Evolutionary conservation across 352 stramenopile genomes (phyloP).

Genomic region (Globisporangium emineosum): DNA sequence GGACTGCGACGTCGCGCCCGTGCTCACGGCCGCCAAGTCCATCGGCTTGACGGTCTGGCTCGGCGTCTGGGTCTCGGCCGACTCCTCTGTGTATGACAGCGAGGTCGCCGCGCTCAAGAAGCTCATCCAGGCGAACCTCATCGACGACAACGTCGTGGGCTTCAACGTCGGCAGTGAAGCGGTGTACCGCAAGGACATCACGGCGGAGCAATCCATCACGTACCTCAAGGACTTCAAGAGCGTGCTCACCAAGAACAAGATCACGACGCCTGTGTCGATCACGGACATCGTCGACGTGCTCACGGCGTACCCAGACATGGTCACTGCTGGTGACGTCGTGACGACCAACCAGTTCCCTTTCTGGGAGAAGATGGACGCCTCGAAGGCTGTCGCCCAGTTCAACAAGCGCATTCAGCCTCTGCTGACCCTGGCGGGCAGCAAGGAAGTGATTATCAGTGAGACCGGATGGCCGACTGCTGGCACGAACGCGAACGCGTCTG

Average conservation of each 20-base stretch:
- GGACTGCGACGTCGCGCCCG: constrained; percentile 70
- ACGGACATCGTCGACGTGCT: constrained; percentile 84
- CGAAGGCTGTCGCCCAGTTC: constrained; percentile 65
- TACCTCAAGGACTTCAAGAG: constrained; percentile 78
- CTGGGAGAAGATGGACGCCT: constrained; percentile 67
- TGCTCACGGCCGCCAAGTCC: constrained; percentile 69
- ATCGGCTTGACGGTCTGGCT: constrained; percentile 74
- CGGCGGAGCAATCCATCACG: constrained; percentile 56
- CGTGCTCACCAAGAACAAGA: constrained; percentile 52
- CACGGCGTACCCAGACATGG: constrained; percentile 69
- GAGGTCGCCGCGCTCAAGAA: constrained; percentile 64
- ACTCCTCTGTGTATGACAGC: constrained; percentile 57
- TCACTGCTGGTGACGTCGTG: constrained; percentile 73
- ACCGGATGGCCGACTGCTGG: constrained; percentile 77
- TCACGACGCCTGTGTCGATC: constrained; percentile 64
- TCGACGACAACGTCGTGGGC: constrained; percentile 79
- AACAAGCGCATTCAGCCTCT: constrained; percentile 69
- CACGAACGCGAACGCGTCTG: constrained; percentile 57
- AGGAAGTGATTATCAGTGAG: constrained; percentile 81
- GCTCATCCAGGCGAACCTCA: constrained; percentile 51
- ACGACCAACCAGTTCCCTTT: constrained; percentile 86
- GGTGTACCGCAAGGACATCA: constrained; percentile 78
- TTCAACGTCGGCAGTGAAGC: constrained; percentile 84
- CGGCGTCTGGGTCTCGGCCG: constrained; percentile 76
- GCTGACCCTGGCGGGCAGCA: constrained; percentile 52